Percentiles rank a stretch among this genome's conserved stretches.
Evolutionary conservation across 78 protist species (phyloP).

Genomic region (Pelomyxa schiedti): DNA sequence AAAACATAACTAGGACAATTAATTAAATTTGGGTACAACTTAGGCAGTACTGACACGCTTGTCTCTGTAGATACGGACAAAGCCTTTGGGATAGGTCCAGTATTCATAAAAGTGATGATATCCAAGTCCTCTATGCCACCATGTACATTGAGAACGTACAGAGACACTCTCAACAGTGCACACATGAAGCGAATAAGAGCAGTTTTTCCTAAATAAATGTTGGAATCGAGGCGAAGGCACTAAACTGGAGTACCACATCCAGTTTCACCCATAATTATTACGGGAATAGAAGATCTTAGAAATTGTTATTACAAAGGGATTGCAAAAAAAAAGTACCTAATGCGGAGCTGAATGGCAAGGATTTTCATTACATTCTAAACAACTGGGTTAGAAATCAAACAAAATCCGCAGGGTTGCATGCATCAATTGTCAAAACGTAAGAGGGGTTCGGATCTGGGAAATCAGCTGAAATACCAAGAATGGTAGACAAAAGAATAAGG

Average conservation of each 20-base stretch:
- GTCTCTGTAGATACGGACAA: not conserved
- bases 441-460: not conserved
- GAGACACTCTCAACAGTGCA: not conserved
- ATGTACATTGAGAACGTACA: conserved; percentile 21
- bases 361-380: conserved; percentile 21
- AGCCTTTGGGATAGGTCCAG: not conserved
- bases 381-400: no score
- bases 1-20: conserved; percentile 8
- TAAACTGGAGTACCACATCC: conserved; percentile 64
- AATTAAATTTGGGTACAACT: not conserved
- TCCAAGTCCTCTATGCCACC: conserved; percentile 26
- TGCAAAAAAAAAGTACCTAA: no score
- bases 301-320: no score
- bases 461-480: no score
- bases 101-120: not conserved
- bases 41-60: not conserved
- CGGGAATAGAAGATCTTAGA: no score
- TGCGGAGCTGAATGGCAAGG: not conserved
- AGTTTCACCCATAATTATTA: conserved; percentile 60
- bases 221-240: not conserved
- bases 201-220: not conserved
- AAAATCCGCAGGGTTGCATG: no score
- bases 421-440: conserved; percentile 22
- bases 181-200: no score
- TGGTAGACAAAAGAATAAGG: not conserved